These are phyloP conservation scores for Fusarium ambrosium DNA, from an alignment of 2,329 filamentous ascomycete species.

Conservation along the genomic window DNA sequence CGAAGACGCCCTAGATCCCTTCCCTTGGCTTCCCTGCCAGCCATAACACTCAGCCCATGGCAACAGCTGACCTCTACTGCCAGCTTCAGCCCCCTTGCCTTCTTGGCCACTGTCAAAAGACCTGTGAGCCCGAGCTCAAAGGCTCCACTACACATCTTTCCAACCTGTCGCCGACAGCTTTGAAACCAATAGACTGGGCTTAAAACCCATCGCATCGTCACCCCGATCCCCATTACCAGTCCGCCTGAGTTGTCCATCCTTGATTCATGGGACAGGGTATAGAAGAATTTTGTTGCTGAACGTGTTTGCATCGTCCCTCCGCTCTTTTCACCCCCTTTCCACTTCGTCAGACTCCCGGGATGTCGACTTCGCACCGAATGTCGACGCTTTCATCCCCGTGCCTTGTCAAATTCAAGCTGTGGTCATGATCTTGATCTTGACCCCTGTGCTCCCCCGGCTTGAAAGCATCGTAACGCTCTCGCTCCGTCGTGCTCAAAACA, in stretches of 20 bases:
- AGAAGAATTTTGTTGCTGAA: conserved; percentile 31
- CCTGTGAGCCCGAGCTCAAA: conserved; percentile 15
- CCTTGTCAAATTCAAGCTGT: conserved; percentile 18
- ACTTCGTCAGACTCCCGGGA: background rate
- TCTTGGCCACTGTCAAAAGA: background rate
- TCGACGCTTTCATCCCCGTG: conserved; percentile 14
- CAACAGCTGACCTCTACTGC: conserved; percentile 11
- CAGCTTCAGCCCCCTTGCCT: background rate
- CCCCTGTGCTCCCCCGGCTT: conserved; percentile 15
- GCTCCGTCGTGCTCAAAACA: conserved; percentile 24
- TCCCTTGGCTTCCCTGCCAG: conserved; percentile 16
- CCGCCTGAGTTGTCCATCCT: conserved; percentile 21
- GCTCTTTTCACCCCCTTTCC: conserved; percentile 5
- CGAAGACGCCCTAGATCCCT: background rate
- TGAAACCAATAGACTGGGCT: conserved; percentile 38
- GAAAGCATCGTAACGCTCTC: conserved; percentile 22
- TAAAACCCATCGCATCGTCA: conserved; percentile 21
- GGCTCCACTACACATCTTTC: conserved; percentile 34
- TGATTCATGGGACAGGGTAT: conserved; percentile 26
- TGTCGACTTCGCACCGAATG: conserved; percentile 14
- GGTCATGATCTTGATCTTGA: conserved; percentile 7
- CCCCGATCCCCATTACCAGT: conserved; percentile 12
- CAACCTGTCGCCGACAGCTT: conserved; percentile 32
- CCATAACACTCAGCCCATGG: background rate
- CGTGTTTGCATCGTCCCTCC: conserved; percentile 19